Percentiles rank a stretch among this genome's conserved stretches.
Conservation (phyloP, 1,139 yeast genomes). For the Candida albicans region DNA sequence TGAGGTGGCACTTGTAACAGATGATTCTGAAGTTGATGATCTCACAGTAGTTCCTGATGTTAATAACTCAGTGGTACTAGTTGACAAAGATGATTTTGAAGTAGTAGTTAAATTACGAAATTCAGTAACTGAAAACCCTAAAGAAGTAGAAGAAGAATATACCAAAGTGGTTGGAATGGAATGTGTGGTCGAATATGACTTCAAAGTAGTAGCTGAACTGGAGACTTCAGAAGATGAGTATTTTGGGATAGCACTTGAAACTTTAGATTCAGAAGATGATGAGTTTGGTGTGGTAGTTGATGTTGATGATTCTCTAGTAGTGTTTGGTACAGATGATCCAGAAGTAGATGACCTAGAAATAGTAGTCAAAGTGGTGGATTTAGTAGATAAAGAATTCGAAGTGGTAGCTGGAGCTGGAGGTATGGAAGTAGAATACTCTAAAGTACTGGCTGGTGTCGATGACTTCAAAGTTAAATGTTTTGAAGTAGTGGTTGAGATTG, state of each 20-base stretch:
- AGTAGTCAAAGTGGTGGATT: too few relatives aligned
- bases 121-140: slow-evolving; percentile 3
- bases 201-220: background rate
- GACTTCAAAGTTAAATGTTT: too few relatives aligned
- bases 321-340: too few relatives aligned
- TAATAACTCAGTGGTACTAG: background rate
- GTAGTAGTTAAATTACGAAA: too few relatives aligned
- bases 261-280: too few relatives aligned
- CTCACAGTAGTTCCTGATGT: background rate
- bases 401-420: background rate
- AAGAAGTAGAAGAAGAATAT: background rate
- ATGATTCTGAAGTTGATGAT: background rate
- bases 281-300: too few relatives aligned
- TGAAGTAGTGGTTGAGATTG: slow-evolving; percentile 1
- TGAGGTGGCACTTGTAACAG: background rate
- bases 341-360: too few relatives aligned
- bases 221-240: background rate
- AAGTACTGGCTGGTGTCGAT: background rate
- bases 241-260: background rate
- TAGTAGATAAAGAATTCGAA: background rate
- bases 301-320: too few relatives aligned
- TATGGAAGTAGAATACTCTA: background rate
- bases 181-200: slow-evolving; percentile 3
- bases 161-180: slow-evolving; percentile 12
- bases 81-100: too few relatives aligned